A percentile compares a stretch with the other conserved stretches of the same genome.
Conservation (phyloP, 2,329 filamentous ascomycete genomes). For the Claviceps humidiphila region DNA sequence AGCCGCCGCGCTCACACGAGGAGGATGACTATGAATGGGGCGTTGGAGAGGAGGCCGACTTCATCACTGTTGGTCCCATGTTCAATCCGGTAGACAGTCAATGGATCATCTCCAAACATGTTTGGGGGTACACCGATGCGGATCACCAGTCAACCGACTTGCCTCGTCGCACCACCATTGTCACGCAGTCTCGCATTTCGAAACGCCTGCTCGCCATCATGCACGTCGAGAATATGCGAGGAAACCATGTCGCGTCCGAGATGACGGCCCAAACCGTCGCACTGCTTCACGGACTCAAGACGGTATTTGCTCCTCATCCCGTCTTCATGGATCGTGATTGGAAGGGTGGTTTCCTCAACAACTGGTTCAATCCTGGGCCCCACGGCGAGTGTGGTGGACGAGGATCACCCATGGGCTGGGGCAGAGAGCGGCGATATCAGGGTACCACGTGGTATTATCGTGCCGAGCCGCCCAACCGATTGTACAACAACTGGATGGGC, state of each 20-base stretch:
- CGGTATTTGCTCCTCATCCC: constrained; percentile 65
- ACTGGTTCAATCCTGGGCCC: constrained; percentile 47
- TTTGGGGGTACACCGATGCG: constrained; percentile 50
- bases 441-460: constrained; percentile 51
- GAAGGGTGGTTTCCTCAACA: constrained; percentile 38
- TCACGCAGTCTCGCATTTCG: constrained; percentile 63
- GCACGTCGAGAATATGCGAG: constrained; percentile 62
- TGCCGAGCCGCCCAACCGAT: constrained; percentile 39
- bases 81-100: constrained; percentile 61
- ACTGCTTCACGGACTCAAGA: constrained; percentile 66
- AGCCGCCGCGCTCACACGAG: constrained; percentile 43
- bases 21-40: constrained; percentile 65
- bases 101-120: constrained; percentile 57
- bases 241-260: constrained; percentile 66
- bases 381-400: constrained; percentile 40
- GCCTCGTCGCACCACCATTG: constrained; percentile 62
- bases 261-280: constrained; percentile 66
- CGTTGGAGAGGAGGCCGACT: constrained; percentile 61
- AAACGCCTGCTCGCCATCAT: constrained; percentile 60
- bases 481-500: constrained; percentile 53
- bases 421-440: constrained; percentile 41
- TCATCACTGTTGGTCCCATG: constrained; percentile 64
- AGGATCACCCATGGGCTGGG: constrained; percentile 46
- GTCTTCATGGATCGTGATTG: constrained; percentile 69
- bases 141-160: constrained; percentile 39